Evolutionary conservation across 352 stramenopile species (phyloP).

Genomic region (Phytophthora podocarpi): DNA sequence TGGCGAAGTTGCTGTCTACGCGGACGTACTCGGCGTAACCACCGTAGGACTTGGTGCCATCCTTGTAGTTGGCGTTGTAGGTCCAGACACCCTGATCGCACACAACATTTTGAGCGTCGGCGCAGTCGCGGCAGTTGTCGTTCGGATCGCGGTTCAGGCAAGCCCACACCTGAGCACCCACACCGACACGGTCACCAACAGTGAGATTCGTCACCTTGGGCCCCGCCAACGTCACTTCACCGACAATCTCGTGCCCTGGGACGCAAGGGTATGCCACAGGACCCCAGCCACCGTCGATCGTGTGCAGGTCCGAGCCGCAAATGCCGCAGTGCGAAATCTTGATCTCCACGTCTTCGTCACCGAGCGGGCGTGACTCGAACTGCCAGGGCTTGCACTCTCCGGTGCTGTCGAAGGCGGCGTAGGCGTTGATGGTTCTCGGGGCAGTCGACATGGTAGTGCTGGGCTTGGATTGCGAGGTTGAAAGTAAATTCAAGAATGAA

Average conservation of each 20-base stretch:
- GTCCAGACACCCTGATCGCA: slow-evolving; percentile 54
- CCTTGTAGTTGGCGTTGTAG: slow-evolving; percentile 44
- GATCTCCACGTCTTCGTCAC: slow-evolving; percentile 24
- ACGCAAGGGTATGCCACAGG: slow-evolving; percentile 43
- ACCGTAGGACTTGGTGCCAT: slow-evolving; percentile 34
- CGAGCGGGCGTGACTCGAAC: slow-evolving; percentile 39
- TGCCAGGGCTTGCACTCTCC: slow-evolving; percentile 36
- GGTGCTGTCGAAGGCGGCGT: slow-evolving; percentile 39
- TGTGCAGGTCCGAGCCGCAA: slow-evolving; percentile 45
- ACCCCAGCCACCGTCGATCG: slow-evolving; percentile 47
- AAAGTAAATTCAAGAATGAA: slow-evolving; percentile 12
- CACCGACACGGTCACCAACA: slow-evolving; percentile 65
- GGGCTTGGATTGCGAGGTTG: background rate
- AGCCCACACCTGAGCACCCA: slow-evolving; percentile 33
- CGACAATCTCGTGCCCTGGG: slow-evolving; percentile 45
- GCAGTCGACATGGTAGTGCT: slow-evolving; percentile 13
- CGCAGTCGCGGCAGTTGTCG: slow-evolving; percentile 60
- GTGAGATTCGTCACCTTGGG: slow-evolving; percentile 58
- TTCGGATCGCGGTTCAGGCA: slow-evolving; percentile 63
- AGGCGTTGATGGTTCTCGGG: slow-evolving; percentile 39
- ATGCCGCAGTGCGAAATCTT: slow-evolving; percentile 26
- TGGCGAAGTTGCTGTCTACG: slow-evolving; percentile 32
- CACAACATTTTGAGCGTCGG: slow-evolving; percentile 57
- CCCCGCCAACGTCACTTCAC: slow-evolving; percentile 23
- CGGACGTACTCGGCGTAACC: slow-evolving; percentile 35